Conservation (phyloP, 1,139 yeast genomes). For the Diutina neorugosa region DNA sequence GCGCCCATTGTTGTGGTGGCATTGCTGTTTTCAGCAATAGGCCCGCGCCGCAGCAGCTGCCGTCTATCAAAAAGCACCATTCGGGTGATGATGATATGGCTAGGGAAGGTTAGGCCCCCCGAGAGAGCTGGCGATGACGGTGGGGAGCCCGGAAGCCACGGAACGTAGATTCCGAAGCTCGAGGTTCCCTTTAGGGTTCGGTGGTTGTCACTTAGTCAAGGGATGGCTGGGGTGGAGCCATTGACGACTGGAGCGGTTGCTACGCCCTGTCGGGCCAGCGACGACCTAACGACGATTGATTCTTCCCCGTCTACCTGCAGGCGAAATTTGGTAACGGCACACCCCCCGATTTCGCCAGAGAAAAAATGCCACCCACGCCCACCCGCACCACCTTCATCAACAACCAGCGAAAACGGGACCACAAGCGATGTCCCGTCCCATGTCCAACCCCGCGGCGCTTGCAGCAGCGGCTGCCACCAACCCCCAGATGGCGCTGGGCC, state of each 20-base stretch:
- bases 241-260: too few relatives aligned
- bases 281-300: not conserved
- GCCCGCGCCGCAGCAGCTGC: too few relatives aligned
- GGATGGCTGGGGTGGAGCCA: too few relatives aligned
- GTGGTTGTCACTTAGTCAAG: too few relatives aligned
- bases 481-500: constrained; percentile 1
- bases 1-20: not conserved
- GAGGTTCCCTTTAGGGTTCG: too few relatives aligned
- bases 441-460: constrained; percentile 3
- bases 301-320: not conserved
- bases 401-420: not conserved
- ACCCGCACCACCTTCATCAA: not conserved
- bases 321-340: not conserved
- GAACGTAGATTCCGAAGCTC: too few relatives aligned
- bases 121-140: too few relatives aligned
- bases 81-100: too few relatives aligned
- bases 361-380: not conserved
- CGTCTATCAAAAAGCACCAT: too few relatives aligned
- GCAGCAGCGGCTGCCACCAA: constrained; percentile 4
- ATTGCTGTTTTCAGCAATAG: not conserved
- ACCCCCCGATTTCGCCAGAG: not conserved
- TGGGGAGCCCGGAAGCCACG: too few relatives aligned
- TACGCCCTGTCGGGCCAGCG: not conserved
- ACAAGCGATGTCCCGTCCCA: constrained; percentile 3
- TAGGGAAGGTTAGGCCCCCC: too few relatives aligned